These are phyloP conservation scores for Lasiodiplodia sp. DNA, from an alignment of 2,329 filamentous ascomycete genomes.

Conservation along the genomic window DNA sequence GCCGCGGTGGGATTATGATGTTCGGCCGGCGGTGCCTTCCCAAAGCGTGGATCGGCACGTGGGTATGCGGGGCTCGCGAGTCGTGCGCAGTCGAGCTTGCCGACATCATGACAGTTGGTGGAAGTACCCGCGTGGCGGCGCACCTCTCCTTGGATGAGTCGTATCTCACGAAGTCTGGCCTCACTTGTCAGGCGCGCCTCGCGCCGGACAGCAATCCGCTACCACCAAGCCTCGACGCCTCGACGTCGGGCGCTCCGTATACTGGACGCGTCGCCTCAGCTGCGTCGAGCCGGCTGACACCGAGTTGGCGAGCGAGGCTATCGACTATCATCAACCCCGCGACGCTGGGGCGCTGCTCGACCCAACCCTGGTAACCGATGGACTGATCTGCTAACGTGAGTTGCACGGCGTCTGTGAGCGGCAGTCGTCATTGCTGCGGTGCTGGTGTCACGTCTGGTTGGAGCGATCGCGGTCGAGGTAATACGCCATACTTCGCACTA, in stretches of 20 bases:
- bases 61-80: neutral
- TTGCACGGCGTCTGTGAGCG: conserved; percentile 10
- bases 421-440: conserved; percentile 11
- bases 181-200: conserved; percentile 11
- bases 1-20: conserved; percentile 24
- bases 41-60: neutral
- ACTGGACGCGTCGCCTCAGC: conserved; percentile 4
- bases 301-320: neutral
- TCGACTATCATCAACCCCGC: conserved; percentile 16
- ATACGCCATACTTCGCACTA: neutral
- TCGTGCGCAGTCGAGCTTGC: conserved; percentile 2
- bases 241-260: conserved; percentile 6
- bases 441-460: conserved; percentile 25
- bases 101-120: conserved; percentile 16
- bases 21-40: neutral
- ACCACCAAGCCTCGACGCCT: conserved; percentile 16
- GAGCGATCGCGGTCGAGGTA: conserved; percentile 12
- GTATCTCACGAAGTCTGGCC: neutral
- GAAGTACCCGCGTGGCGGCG: conserved; percentile 21
- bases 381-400: conserved; percentile 24
- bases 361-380: conserved; percentile 20
- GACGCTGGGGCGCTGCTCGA: conserved; percentile 18
- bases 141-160: conserved; percentile 1
- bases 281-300: neutral
- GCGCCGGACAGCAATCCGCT: conserved; percentile 9